These are phyloP conservation scores for Neurospora discreta DNA, from an alignment of 495 filamentous ascomycete species.

Conservation along the genomic window DNA sequence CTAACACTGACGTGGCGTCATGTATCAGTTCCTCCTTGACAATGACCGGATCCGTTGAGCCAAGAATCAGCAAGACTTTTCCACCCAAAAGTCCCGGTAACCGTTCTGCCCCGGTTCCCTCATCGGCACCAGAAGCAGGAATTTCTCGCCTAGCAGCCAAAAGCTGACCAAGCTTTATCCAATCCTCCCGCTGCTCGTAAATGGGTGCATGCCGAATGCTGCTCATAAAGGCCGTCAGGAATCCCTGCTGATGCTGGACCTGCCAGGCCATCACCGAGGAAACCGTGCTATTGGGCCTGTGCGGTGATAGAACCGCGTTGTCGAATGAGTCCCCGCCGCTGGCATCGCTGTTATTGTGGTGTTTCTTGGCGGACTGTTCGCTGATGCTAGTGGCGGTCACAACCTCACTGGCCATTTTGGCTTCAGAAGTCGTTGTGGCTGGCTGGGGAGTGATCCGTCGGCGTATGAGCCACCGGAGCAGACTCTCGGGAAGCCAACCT, in stretches of 20 bases:
- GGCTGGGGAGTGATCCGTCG: constrained; percentile 35
- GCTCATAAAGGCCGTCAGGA: constrained; percentile 43
- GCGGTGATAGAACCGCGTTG: constrained; percentile 29
- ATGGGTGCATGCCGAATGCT: constrained; percentile 43
- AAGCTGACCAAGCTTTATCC: constrained; percentile 43
- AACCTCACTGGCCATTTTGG: constrained; percentile 17
- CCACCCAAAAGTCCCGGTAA: constrained; percentile 32
- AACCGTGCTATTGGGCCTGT: constrained; percentile 27
- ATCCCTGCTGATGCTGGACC: constrained; percentile 42
- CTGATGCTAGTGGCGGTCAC: constrained; percentile 6
- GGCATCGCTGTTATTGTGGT: constrained; percentile 21
- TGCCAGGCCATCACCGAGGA: constrained; percentile 44
- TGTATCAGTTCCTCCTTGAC: constrained; percentile 39
- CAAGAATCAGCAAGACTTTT: constrained; percentile 41
- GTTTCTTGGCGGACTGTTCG: constrained; percentile 1
- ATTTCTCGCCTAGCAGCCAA: constrained; percentile 31
- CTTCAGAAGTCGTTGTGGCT: constrained; percentile 12
- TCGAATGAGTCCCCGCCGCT: constrained; percentile 29
- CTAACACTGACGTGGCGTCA: constrained; percentile 33
- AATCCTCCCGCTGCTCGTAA: constrained; percentile 44
- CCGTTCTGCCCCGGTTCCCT: neutral
- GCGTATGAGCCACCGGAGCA: constrained; percentile 43
- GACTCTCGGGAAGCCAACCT: constrained; percentile 38
- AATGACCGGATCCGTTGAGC: constrained; percentile 43
- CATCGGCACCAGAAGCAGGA: neutral